Base-by-base conservation (phyloP, 2,329 filamentous ascomycete genomes). In the Beauveria rudraprayagi region DNA sequence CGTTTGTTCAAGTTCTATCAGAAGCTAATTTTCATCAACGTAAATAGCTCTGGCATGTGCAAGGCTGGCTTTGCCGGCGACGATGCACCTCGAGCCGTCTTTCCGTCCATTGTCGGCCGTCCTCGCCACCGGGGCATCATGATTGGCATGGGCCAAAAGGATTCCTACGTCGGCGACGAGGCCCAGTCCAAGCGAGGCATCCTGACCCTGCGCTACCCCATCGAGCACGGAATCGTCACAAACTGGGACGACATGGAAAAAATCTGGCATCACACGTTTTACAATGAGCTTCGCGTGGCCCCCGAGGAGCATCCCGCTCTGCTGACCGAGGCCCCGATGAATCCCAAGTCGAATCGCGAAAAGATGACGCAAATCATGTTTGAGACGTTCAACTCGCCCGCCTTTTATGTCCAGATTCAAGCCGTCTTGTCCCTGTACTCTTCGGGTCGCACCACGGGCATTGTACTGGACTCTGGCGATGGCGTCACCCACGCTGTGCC, bases 241-340 rank as follows among this genome's bases (percentile, higher is more conserved):
- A 97, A 97, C 91, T 99, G 93, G 93, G 94, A 99, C 80, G 94
- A 97, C 81, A 97, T 97, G 94, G 94, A 97, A 86, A 97, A 97
- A 89, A 97, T 99, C 74, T 99, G 94, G 94, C 94, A 99, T 82
- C 94, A 99, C 91, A 97, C 94, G 77, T 99, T 97, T 87, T 99
- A 97, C 91, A 97, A 99, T 84, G 94, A 99, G 86, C 87, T 99
- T 76, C 93, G 94, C 93, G 94, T 99, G 68, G 94, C 94, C 73
- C 94, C 94, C 73, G 94, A 99, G 87, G 94, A 99, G 89, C 94
- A 99, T 88, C 94, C 94, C 73, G 92, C 97, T 77, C 88, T 99
- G 77, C 86, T 99, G 80, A 99, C 94, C 72, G 94, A 99, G 85
- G 94, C 94, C 73, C 94, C 94, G 71, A 97, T 99, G 89, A 99